Evolutionary conservation across 805 yeast genomes (phyloP).

Genomic region (Wickerhamiella azymoides): DNA sequence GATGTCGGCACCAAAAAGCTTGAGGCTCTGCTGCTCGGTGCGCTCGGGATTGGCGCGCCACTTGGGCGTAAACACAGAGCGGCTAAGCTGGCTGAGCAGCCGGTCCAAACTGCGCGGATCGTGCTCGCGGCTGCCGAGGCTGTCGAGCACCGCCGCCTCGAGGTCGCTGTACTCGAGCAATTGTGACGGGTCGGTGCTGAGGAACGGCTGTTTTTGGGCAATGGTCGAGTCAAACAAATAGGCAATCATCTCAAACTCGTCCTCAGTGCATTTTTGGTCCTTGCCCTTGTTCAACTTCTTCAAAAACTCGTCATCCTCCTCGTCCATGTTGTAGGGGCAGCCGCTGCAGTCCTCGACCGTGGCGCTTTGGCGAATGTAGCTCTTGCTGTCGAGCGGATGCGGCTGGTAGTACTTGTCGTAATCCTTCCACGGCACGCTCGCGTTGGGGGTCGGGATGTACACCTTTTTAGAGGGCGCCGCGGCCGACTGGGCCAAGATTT

Average conservation of each 20-base stretch:
- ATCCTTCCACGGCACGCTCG: conserved; percentile 67
- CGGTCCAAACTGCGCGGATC: conserved; percentile 33
- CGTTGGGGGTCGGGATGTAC: conserved; percentile 95
- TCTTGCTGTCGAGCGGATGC: conserved; percentile 53
- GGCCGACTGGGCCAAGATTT: conserved; percentile 68
- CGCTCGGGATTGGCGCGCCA: conserved; percentile 16
- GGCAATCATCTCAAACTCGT: conserved; percentile 71
- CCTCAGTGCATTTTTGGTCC: conserved; percentile 42
- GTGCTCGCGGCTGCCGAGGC: conserved; percentile 36
- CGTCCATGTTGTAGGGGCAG: conserved; percentile 79
- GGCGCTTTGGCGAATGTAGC: conserved; percentile 78
- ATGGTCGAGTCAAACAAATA: conserved; percentile 62
- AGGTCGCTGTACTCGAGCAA: conserved; percentile 59
- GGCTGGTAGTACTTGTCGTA: conserved; percentile 59
- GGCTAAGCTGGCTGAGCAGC: conserved; percentile 17
- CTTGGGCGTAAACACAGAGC: conserved; percentile 17
- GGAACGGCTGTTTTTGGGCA: conserved; percentile 73
- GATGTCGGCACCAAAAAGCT: conserved; percentile 45
- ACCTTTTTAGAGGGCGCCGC: conserved; percentile 42
- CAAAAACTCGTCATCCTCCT: conserved; percentile 62
- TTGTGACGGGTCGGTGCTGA: conserved; percentile 71
- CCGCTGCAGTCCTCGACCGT: conserved; percentile 94
- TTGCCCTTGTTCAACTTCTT: conserved; percentile 26
- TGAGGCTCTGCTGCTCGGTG: conserved; percentile 18
- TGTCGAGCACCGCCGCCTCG: conserved; percentile 30